Evolutionary conservation across 768 basidiomycete genomes (phyloP).

Genomic region (Coprinellus aureogranulatus): DNA sequence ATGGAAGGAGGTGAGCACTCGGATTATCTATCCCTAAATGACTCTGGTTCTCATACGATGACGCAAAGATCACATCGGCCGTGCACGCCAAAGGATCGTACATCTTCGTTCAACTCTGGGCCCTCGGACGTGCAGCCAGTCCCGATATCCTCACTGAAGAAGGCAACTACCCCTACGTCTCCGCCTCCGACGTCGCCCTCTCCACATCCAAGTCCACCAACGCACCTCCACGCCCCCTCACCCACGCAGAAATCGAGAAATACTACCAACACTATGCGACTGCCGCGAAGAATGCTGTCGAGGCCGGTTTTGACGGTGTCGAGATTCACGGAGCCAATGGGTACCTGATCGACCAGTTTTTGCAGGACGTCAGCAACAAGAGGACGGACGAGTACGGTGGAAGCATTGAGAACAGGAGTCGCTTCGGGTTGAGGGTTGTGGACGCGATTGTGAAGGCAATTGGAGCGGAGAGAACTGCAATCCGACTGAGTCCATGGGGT

Average conservation of each 20-base stretch:
- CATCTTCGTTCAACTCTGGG: slow-evolving; percentile 50
- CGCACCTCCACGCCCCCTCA: slow-evolving; percentile 37
- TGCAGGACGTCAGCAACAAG: slow-evolving; percentile 59
- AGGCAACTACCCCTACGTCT: slow-evolving; percentile 25
- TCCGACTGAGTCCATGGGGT: slow-evolving; percentile 6
- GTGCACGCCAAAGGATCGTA: slow-evolving; percentile 42
- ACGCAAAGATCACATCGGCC: slow-evolving; percentile 35
- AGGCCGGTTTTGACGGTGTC: slow-evolving; percentile 58
- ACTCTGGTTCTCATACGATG: no score
- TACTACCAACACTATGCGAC: slow-evolving; percentile 46
- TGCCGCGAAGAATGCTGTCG: slow-evolving; percentile 49
- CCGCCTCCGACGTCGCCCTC: slow-evolving; percentile 27
- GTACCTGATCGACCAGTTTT: slow-evolving; percentile 54
- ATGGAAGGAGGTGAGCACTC: slow-evolving; percentile 46
- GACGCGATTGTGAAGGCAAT: slow-evolving; percentile 47
- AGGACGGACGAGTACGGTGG: slow-evolving; percentile 71
- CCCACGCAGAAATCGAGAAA: slow-evolving; percentile 45
- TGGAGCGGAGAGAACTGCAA: slow-evolving; percentile 3
- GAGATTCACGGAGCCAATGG: slow-evolving; percentile 69
- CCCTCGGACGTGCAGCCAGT: slow-evolving; percentile 31
- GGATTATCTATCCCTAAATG: no score
- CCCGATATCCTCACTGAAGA: slow-evolving; percentile 33
- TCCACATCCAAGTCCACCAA: slow-evolving; percentile 9
- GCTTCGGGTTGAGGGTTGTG: slow-evolving; percentile 60
- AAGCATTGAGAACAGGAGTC: slow-evolving; percentile 65